Evolutionary conservation across 805 yeast genomes (phyloP).

Genomic region (Alloascoidea africana): DNA sequence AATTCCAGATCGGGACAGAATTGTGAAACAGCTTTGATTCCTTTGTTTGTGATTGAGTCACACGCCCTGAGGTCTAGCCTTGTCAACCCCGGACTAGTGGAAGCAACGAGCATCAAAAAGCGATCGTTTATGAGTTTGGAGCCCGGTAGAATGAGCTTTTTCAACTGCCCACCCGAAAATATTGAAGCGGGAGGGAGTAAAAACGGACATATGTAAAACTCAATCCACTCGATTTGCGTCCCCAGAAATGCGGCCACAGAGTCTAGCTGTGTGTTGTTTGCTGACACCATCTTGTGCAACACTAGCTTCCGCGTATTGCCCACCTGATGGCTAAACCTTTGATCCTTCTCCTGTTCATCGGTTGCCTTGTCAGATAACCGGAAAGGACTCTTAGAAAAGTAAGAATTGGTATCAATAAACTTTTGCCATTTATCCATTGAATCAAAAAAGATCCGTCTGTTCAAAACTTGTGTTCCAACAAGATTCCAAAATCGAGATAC

Average conservation of each 20-base stretch:
- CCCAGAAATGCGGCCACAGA: constrained; percentile 26
- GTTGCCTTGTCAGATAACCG: constrained; percentile 7
- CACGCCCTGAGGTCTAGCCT: constrained; percentile 75
- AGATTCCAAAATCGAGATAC: constrained; percentile 58
- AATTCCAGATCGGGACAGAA: constrained; percentile 39
- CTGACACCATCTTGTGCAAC: constrained; percentile 48
- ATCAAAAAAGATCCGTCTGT: constrained; percentile 39
- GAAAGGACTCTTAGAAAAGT: constrained; percentile 5
- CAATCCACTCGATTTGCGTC: constrained; percentile 47
- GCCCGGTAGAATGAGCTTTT: constrained; percentile 53
- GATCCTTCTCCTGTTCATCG: neutral
- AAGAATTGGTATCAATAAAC: constrained; percentile 17
- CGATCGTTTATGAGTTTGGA: constrained; percentile 44
- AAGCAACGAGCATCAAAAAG: constrained; percentile 35
- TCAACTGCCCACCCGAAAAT: constrained; percentile 25
- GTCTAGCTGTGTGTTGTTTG: constrained; percentile 39
- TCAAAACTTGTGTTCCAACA: constrained; percentile 37
- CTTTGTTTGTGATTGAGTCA: constrained; percentile 59
- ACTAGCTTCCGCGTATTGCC: constrained; percentile 28
- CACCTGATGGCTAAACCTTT: too few relatives aligned
- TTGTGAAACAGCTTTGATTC: constrained; percentile 51
- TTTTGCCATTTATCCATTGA: constrained; percentile 28
- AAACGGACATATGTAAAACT: constrained; percentile 71
- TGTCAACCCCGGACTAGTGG: constrained; percentile 40
- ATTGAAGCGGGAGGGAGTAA: constrained; percentile 38